These are phyloP conservation scores for Suillus cothurnatus DNA, from an alignment of 768 basidiomycete species.

Conservation along the genomic window DNA sequence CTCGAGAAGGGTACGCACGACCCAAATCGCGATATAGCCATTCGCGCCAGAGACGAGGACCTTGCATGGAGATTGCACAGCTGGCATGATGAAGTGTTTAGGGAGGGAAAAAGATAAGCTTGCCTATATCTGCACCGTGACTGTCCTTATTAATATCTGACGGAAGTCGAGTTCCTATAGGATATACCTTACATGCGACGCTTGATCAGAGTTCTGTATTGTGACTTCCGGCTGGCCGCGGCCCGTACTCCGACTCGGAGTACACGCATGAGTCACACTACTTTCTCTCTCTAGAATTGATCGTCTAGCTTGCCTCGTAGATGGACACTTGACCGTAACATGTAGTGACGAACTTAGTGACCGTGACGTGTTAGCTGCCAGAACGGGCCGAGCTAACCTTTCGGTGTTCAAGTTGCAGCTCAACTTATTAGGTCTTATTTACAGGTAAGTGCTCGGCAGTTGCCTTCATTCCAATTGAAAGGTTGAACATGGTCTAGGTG, in stretches of 20 bases:
- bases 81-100: conserved; percentile 21
- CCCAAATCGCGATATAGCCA: conserved; percentile 49
- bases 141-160: background rate
- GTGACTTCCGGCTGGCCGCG: background rate
- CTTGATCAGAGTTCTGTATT: background rate
- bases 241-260: background rate
- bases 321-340: too few relatives aligned
- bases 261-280: background rate
- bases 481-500: too few relatives aligned
- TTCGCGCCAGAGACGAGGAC: conserved; percentile 33
- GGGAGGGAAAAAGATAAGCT: background rate
- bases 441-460: background rate
- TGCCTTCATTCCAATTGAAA: background rate
- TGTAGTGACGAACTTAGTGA: background rate
- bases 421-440: background rate
- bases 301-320: background rate
- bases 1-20: conserved; percentile 57
- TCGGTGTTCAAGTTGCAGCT: background rate
- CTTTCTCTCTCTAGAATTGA: background rate
- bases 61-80: conserved; percentile 28
- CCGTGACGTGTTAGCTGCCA: background rate
- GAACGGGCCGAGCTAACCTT: too few relatives aligned
- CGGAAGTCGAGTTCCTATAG: background rate
- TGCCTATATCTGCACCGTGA: background rate
- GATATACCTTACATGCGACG: background rate